Evolutionary conservation across 1,284 basidiomycete species (phyloP).

Genomic region (Sanguinoderma infundibulare): DNA sequence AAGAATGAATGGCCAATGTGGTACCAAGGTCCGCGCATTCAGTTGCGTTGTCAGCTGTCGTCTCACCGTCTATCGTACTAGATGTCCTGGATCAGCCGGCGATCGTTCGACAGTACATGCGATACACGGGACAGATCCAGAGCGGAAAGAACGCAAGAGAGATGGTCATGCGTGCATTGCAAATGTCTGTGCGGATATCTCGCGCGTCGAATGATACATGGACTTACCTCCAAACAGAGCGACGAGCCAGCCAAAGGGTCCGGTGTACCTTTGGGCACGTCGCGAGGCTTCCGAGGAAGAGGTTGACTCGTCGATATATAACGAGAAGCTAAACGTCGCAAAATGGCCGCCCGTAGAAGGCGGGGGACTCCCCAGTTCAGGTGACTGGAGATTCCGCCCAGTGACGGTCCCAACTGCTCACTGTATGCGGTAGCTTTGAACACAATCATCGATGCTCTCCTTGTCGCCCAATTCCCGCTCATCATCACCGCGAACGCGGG

Average conservation of each 20-base stretch:
- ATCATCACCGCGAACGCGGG: slow-evolving; percentile 70
- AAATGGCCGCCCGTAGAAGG: slow-evolving; percentile 59
- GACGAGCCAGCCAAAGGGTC: slow-evolving; percentile 67
- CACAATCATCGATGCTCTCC: slow-evolving; percentile 52
- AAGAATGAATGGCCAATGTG: slow-evolving; percentile 80
- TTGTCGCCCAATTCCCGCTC: slow-evolving; percentile 56
- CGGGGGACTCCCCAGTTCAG: slow-evolving; percentile 48
- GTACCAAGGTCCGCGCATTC: slow-evolving; percentile 54
- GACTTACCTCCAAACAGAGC: slow-evolving; percentile 44
- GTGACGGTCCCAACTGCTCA: not conserved
- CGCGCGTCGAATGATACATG: not conserved
- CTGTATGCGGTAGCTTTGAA: too few species aligned
- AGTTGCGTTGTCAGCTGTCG: not conserved
- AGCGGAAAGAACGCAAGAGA: slow-evolving; percentile 55
- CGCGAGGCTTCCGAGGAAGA: slow-evolving; percentile 74
- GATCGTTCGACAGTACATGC: slow-evolving; percentile 76
- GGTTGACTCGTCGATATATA: slow-evolving; percentile 44
- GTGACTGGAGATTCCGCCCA: slow-evolving; percentile 35
- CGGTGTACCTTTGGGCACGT: slow-evolving; percentile 75
- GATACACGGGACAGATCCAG: slow-evolving; percentile 61
- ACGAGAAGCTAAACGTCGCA: slow-evolving; percentile 34
- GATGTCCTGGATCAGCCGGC: slow-evolving; percentile 71
- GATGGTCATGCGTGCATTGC: slow-evolving; percentile 59
- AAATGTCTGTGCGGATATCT: slow-evolving; percentile 47
- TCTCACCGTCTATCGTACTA: slow-evolving; percentile 27